phyloP scores from a whole-genome alignment of 1,139 yeast genomes.

The Geotrichum siamense region DNA sequence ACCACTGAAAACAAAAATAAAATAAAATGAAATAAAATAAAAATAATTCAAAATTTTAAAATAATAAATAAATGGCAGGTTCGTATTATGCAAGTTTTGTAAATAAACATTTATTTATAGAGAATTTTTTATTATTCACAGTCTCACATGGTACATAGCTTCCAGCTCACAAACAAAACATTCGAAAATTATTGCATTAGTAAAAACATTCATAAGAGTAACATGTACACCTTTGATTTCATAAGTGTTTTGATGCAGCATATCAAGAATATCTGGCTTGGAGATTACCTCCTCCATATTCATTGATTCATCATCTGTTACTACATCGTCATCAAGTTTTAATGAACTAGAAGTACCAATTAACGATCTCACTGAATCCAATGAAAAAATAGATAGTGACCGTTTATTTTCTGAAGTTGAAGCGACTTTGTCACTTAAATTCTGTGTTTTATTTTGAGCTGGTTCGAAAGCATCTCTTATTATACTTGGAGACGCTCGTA shows the following conservation, averaged over 20 bases:
- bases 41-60: too few species aligned
- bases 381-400: conserved; percentile 3
- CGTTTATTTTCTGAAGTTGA: not conserved
- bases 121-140: too few species aligned
- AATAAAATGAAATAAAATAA: too few species aligned
- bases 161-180: conserved; percentile 15
- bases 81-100: too few species aligned
- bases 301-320: not conserved
- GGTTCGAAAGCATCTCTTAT: conserved; percentile 1
- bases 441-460: not conserved
- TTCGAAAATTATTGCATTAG: conserved; percentile 13
- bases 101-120: too few species aligned
- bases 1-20: too few species aligned
- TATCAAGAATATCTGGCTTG: not conserved
- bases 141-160: conserved; percentile 14
- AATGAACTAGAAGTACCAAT: too few species aligned
- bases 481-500: not conserved
- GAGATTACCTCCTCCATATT: not conserved
- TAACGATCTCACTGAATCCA: not conserved
- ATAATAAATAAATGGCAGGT: too few species aligned
- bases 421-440: too few species aligned
- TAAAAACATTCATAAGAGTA: conserved; percentile 5
- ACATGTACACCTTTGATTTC: not conserved
- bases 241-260: not conserved
- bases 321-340: not conserved